Conservation (phyloP, 805 yeast genomes). For the Candida coleopterorum region DNA sequence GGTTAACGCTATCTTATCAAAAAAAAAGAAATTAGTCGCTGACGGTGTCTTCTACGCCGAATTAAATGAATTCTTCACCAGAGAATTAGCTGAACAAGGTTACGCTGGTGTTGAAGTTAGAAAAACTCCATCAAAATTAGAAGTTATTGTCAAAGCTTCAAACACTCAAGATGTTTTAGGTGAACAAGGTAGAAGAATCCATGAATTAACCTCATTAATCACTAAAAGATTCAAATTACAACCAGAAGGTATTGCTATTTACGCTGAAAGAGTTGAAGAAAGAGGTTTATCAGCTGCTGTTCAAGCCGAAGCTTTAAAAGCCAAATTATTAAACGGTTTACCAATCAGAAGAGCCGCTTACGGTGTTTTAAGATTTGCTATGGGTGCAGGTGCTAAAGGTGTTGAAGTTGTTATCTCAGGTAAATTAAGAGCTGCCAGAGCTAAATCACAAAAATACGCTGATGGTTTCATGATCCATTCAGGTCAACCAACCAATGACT, state of each 20-base stretch:
- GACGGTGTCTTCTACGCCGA: constrained; percentile 99
- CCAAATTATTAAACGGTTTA: constrained; percentile 97
- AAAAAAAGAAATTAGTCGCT: constrained; percentile 99
- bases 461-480: constrained; percentile 99
- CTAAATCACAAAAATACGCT: constrained; percentile 99
- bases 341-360: constrained; percentile 99
- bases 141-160: constrained; percentile 97
- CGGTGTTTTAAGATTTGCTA: constrained; percentile 99
- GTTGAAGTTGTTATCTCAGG: constrained; percentile 99
- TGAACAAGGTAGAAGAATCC: constrained; percentile 99
- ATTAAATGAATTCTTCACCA: constrained; percentile 99
- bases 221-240: constrained; percentile 98
- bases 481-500: constrained; percentile 99
- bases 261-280: constrained; percentile 99
- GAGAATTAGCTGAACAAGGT: constrained; percentile 99
- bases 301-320: constrained; percentile 98
- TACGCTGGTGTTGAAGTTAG: constrained; percentile 99
- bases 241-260: constrained; percentile 88
- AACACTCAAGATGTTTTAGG: constrained; percentile 98
- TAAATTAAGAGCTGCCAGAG: constrained; percentile 99
- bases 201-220: constrained; percentile 94
- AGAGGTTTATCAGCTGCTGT: constrained; percentile 99
- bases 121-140: constrained; percentile 96
- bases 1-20: constrained; percentile 60
- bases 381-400: constrained; percentile 99